Conservation (phyloP, 2,329 filamentous ascomycete genomes). For the Albifimbria verrucaria region DNA sequence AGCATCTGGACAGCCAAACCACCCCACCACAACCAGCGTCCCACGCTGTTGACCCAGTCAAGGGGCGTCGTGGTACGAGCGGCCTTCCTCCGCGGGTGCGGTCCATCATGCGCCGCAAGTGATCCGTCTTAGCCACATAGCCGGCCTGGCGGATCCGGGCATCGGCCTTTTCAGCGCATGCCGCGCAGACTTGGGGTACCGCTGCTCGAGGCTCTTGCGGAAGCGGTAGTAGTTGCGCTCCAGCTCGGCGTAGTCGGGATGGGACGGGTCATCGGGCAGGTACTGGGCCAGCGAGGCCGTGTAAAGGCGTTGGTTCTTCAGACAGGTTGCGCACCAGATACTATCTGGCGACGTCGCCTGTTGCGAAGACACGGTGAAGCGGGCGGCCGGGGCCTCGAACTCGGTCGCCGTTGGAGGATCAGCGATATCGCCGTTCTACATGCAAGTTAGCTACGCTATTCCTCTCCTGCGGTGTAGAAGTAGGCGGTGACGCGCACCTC, state of each 20-base stretch:
- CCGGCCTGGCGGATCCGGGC: constrained; percentile 65
- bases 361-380: constrained; percentile 45
- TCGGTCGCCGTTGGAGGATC: constrained; percentile 70
- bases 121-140: constrained; percentile 82
- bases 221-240: constrained; percentile 69
- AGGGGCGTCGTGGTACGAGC: constrained; percentile 31
- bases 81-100: constrained; percentile 44
- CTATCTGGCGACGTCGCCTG: constrained; percentile 21
- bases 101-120: constrained; percentile 72
- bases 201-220: constrained; percentile 68
- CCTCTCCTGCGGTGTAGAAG: rapidly evolving
- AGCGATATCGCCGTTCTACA: constrained; percentile 79
- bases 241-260: constrained; percentile 67
- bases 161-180: constrained; percentile 74
- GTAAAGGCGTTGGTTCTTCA: constrained; percentile 85
- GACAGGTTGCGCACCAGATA: constrained; percentile 71
- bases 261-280: constrained; percentile 59
- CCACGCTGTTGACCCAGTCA: constrained; percentile 39
- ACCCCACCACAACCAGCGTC: constrained; percentile 45
- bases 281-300: constrained; percentile 76
- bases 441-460: constrained; percentile 6
- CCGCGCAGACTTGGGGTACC: constrained; percentile 87
- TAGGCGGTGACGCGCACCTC: constrained; percentile 50
- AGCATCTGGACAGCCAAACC: constrained; percentile 43
- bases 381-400: constrained; percentile 36